Conservation (phyloP, 1,284 basidiomycete species). For the Rhodotorula sp. region DNA sequence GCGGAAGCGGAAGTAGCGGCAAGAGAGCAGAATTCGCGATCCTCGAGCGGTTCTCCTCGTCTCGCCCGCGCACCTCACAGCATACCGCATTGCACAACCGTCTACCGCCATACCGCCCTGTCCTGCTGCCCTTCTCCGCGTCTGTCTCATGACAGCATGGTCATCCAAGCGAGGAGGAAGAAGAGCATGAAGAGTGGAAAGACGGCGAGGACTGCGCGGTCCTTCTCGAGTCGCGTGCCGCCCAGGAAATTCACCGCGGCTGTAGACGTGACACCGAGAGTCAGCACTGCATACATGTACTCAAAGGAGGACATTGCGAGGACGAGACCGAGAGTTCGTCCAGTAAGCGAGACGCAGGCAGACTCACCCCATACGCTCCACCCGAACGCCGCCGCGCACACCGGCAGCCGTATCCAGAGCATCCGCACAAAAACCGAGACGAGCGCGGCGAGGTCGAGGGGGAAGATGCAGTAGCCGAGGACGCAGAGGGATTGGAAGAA, state of each 20-base stretch:
- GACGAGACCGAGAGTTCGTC: too few species aligned
- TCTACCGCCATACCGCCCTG: too few species aligned
- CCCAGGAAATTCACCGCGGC: constrained; percentile 91
- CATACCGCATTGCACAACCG: too few species aligned
- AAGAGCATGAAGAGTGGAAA: constrained; percentile 72
- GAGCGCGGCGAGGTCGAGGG: constrained; percentile 81
- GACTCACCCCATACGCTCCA: constrained; percentile 90
- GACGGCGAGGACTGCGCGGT: constrained; percentile 81
- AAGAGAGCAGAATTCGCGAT: too few species aligned
- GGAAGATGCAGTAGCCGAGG: constrained; percentile 84
- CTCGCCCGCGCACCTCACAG: too few species aligned
- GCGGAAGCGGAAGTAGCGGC: too few species aligned
- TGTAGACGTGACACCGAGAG: constrained; percentile 46
- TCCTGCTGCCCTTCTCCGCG: too few species aligned
- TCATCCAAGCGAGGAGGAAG: constrained; percentile 51
- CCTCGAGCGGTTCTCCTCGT: too few species aligned
- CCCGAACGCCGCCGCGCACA: constrained; percentile 78
- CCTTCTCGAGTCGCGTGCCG: constrained; percentile 84
- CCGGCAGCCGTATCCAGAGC: constrained; percentile 78
- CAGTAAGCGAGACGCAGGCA: too few species aligned
- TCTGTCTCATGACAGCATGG: constrained; percentile 42
- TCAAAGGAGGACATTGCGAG: too few species aligned
- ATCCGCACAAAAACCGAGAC: constrained; percentile 78
- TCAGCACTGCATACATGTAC: too few species aligned
- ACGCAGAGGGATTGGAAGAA: constrained; percentile 95